These are phyloP conservation scores for Pseudocercospora macadamiae DNA, from an alignment of 2,329 filamentous ascomycete genomes.

Conservation along the genomic window DNA sequence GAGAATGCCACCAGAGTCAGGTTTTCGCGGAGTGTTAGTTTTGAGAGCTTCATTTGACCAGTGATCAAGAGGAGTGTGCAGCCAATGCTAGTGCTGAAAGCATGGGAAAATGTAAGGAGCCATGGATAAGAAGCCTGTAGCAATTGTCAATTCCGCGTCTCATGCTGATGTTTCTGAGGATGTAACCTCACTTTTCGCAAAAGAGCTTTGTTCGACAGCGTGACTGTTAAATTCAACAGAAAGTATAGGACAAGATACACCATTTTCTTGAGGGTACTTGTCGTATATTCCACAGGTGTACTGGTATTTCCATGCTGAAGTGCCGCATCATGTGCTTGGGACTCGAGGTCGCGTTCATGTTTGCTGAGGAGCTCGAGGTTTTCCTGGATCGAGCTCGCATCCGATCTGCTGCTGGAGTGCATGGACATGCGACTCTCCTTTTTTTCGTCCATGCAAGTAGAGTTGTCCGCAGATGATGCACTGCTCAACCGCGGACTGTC, in stretches of 20 bases:
- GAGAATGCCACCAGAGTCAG: constrained; percentile 61
- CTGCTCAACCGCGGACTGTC: not conserved
- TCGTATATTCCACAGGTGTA: constrained; percentile 29
- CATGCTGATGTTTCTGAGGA: not conserved
- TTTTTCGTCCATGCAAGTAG: constrained; percentile 12
- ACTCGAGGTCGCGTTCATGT: constrained; percentile 20
- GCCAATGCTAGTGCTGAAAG: constrained; percentile 59
- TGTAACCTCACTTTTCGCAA: constrained; percentile 43
- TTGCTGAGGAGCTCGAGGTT: constrained; percentile 24
- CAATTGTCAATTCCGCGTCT: not conserved
- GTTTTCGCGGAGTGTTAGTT: constrained; percentile 57
- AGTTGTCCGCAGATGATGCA: not conserved
- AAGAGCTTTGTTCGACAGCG: constrained; percentile 64
- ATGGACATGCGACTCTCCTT: constrained; percentile 13
- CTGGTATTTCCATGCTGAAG: not conserved
- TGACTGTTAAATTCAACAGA: constrained; percentile 53
- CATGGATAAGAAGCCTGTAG: constrained; percentile 63
- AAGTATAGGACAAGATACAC: constrained; percentile 48
- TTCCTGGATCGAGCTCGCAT: constrained; percentile 9
- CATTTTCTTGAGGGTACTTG: constrained; percentile 31
- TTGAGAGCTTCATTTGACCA: constrained; percentile 58
- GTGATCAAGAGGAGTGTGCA: constrained; percentile 57
- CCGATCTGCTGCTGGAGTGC: constrained; percentile 13
- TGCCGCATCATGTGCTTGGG: constrained; percentile 5
- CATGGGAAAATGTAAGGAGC: constrained; percentile 63